A percentile compares a stretch with the other conserved stretches of the same genome.
These are phyloP conservation scores for Talaromyces pinophilus DNA, from an alignment of 2,329 filamentous ascomycete species.

Conservation along the genomic window DNA sequence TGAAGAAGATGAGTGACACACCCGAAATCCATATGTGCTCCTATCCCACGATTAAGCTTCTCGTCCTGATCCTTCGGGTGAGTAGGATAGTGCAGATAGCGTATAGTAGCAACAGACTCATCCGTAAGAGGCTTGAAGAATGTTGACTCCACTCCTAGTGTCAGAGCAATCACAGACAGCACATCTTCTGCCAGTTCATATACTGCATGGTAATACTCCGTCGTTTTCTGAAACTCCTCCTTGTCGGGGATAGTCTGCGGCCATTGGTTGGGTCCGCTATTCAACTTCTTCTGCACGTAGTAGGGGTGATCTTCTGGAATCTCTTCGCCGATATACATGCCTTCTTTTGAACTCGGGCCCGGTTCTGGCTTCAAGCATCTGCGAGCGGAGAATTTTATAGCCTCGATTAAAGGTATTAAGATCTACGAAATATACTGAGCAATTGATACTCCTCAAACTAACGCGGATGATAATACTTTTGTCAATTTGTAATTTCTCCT, in stretches of 20 bases:
- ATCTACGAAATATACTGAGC: neutral
- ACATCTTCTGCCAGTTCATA: neutral
- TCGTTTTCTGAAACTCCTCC: neutral
- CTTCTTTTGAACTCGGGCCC: neutral
- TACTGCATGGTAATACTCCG: constrained; percentile 2
- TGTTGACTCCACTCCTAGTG: neutral
- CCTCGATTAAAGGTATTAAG: neutral
- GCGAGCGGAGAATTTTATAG: neutral
- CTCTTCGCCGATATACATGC: neutral
- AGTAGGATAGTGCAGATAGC: constrained; percentile 14
- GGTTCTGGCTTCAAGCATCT: neutral
- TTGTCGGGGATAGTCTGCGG: neutral
- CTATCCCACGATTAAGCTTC: constrained; percentile 35
- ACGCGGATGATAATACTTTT: neutral
- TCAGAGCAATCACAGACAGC: neutral
- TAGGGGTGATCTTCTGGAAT: neutral
- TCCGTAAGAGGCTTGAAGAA: neutral
- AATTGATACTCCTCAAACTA: neutral
- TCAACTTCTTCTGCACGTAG: neutral
- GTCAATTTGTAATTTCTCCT: neutral
- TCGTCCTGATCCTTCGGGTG: constrained; percentile 9
- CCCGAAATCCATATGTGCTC: constrained; percentile 49
- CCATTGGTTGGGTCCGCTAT: neutral
- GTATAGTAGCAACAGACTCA: neutral
- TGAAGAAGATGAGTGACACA: constrained; percentile 44